Evolutionary conservation across 192 early-diverging fungal genomes (phyloP), one percentile per base, ranked within the genome.

Genomic region (Mortierella antarctica): DNA sequence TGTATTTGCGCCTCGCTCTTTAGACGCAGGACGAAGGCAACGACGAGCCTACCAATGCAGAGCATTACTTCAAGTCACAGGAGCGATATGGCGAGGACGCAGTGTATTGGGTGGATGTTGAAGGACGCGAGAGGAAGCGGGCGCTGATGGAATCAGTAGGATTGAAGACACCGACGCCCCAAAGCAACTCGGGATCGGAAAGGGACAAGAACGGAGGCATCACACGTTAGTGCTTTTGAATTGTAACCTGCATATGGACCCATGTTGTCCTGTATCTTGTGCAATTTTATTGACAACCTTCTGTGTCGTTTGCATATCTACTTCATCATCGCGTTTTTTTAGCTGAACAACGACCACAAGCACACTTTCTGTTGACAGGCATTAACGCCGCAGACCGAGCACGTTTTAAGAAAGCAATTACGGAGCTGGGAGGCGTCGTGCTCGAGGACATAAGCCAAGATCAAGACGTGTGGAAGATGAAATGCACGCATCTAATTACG

Each of bases 401-500:
- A 11, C 53, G 21, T 14, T 72, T 62, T 47, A 63, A 64, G 23
- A 66, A 62, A 20, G 64, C 54, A 1, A 80, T 80, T 17, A 15
- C 44, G 10, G 44, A 67, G 3, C 55, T 80, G 15, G 77, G 77
- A 18, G 77, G 77, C 1, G 40, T 63, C 20, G 70, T 71, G 2
- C 60, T 80, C 39, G 77, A 80, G 55, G 65, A 72, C 23, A 42
- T 63, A 14, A 68, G 18, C 20, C 18, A 57, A 13, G 55, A 72
- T 40, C 51, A 67, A 2, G 70, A 71, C 5, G 62, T 50, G 39
- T 80, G 77, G 77, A 54, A 55, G 39, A 23, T 48, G 15, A 80
- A 65, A 55, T 65, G 62, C 44, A 80, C 77, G 5, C 77, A 80
- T 42, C 53, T 80, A 65, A n/a, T 80, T 7, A 72, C 77, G 18